These are phyloP conservation scores for Nothophytophthora sp. DNA, from an alignment of 352 stramenopile genomes.

Conservation along the genomic window DNA sequence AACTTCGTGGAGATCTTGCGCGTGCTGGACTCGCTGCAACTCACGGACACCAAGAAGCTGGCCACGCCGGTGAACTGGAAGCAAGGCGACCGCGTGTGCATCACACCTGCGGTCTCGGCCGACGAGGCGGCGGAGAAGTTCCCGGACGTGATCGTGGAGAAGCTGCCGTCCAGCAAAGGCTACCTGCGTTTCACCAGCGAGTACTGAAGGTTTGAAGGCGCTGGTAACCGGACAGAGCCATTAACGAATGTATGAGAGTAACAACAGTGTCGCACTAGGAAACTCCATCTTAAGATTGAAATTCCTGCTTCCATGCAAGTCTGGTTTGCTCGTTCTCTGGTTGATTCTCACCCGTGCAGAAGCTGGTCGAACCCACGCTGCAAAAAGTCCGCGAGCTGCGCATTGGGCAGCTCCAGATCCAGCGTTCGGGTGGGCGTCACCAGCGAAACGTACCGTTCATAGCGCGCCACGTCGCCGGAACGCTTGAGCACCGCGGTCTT, in stretches of 20 bases:
- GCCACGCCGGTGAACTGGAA: slow-evolving; percentile 82
- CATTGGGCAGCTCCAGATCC: slow-evolving; percentile 61
- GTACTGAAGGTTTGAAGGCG: slow-evolving; percentile 20
- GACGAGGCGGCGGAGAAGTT: slow-evolving; percentile 70
- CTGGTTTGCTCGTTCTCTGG: neutral
- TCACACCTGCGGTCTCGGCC: slow-evolving; percentile 56
- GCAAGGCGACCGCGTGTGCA: slow-evolving; percentile 60
- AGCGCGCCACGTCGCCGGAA: slow-evolving; percentile 61
- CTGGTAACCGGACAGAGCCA: no score
- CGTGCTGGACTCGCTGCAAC: slow-evolving; percentile 89
- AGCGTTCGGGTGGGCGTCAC: slow-evolving; percentile 69
- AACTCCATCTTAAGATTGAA: no score
- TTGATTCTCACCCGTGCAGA: slow-evolving; percentile 22
- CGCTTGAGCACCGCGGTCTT: slow-evolving; percentile 82
- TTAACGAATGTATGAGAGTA: no score
- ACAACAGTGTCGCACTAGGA: no score
- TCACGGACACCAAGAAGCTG: slow-evolving; percentile 51
- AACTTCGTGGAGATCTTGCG: slow-evolving; percentile 95
- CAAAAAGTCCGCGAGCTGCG: slow-evolving; percentile 59
- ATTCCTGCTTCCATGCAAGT: neutral
- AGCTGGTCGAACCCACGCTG: slow-evolving; percentile 62
- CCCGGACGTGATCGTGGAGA: slow-evolving; percentile 50
- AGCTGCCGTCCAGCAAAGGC: slow-evolving; percentile 70
- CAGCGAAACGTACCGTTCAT: slow-evolving; percentile 77
- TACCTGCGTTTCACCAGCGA: slow-evolving; percentile 79